Evolutionary conservation across 1,139 yeast species (phyloP).

Genomic region (Saccharomyces hybrid): DNA sequence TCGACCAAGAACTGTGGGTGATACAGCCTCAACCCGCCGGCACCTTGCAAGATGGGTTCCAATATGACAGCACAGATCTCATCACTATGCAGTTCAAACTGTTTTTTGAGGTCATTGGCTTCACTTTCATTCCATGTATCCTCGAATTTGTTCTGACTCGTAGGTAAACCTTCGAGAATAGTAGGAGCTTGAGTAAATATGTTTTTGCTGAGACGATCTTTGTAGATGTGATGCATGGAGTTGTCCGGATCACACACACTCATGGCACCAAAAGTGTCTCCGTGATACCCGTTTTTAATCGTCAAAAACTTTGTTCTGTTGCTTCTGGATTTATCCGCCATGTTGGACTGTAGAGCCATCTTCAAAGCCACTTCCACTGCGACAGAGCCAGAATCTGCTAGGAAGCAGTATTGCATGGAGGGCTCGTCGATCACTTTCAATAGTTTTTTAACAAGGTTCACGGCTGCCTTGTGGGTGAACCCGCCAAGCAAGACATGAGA

Average conservation of each 20-base stretch:
- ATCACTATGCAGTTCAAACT: constrained; percentile 22
- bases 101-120: constrained; percentile 23
- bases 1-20: constrained; percentile 29
- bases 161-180: constrained; percentile 13
- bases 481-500: constrained; percentile 35
- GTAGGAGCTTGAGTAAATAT: constrained; percentile 29
- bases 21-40: constrained; percentile 34
- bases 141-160: constrained; percentile 6
- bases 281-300: constrained; percentile 27
- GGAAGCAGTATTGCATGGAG: constrained; percentile 25
- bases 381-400: constrained; percentile 46
- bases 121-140: constrained; percentile 17
- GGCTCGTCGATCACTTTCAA: constrained; percentile 22
- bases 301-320: constrained; percentile 22
- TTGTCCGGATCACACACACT: constrained; percentile 30
- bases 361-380: constrained; percentile 49
- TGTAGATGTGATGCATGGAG: constrained; percentile 31
- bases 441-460: constrained; percentile 20
- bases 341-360: constrained; percentile 37
- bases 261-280: constrained; percentile 32
- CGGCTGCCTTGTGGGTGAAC: constrained; percentile 31
- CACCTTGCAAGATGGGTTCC: constrained; percentile 36
- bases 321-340: constrained; percentile 9
- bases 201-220: constrained; percentile 28
- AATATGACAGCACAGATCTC: constrained; percentile 33